Conservation (phyloP, 306 rosid genomes). For the Pterocarpus macrocarpus region DNA sequence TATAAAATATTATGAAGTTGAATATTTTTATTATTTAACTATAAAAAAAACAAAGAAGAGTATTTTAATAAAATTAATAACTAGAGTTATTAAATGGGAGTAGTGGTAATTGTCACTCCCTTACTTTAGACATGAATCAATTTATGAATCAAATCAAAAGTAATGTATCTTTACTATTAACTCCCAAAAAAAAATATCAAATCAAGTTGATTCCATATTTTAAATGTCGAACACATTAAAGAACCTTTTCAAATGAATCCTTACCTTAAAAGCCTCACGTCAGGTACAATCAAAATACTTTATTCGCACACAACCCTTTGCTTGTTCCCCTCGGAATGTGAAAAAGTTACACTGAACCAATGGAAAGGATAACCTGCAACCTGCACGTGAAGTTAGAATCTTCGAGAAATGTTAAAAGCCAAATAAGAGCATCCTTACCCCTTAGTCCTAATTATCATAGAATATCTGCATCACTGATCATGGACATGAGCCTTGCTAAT, state of each 20-base stretch:
- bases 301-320: conserved; percentile 36
- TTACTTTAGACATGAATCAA: too few species aligned
- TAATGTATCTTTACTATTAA: too few species aligned
- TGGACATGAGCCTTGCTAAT: background rate
- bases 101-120: too few species aligned
- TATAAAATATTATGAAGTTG: too few species aligned
- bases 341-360: background rate
- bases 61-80: too few species aligned
- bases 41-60: too few species aligned
- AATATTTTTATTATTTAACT: too few species aligned
- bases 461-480: background rate
- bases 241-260: background rate
- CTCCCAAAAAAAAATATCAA: too few species aligned
- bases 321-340: conserved; percentile 12
- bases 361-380: background rate
- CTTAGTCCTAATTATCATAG: background rate
- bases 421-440: background rate
- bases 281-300: background rate
- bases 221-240: too few species aligned
- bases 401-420: conserved; percentile 12
- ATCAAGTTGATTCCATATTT: background rate
- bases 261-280: background rate
- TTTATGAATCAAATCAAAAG: too few species aligned
- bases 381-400: conserved; percentile 33
- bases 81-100: too few species aligned